phyloP scores from a whole-genome alignment of 176 grass and related monocot species.

The Triticum turgidum region DNA sequence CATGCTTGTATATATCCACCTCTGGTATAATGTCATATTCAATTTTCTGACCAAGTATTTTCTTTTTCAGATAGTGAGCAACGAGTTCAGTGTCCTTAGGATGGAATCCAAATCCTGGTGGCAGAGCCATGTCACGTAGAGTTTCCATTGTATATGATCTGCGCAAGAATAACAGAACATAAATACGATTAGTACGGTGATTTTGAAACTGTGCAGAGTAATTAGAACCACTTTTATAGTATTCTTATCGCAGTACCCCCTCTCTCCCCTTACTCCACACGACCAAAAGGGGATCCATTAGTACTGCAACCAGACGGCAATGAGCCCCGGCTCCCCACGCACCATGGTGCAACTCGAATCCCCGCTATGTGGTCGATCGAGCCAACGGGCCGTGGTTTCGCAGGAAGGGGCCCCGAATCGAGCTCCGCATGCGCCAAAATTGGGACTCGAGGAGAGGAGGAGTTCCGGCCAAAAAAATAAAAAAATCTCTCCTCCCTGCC shows the following conservation, averaged over 20 bases:
- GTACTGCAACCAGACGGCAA: neutral
- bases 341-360: neutral
- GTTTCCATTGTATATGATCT: slow-evolving; percentile 55
- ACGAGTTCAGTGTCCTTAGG: slow-evolving; percentile 80
- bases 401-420: neutral
- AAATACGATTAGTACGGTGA: neutral
- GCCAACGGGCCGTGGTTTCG: neutral
- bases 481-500: neutral
- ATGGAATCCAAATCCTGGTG: slow-evolving; percentile 87
- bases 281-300: neutral
- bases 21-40: slow-evolving; percentile 67
- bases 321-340: neutral
- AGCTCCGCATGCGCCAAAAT: neutral
- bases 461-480: neutral
- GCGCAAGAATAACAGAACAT: slow-evolving; percentile 3
- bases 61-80: slow-evolving; percentile 78
- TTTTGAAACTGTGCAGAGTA: neutral
- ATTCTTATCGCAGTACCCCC: neutral
- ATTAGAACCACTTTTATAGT: neutral
- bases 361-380: neutral
- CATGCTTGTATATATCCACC: slow-evolving; percentile 96
- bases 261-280: neutral
- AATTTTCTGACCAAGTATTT: slow-evolving; percentile 65
- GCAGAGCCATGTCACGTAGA: slow-evolving; percentile 47
- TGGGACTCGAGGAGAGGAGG: neutral